These are phyloP conservation scores for Jatropha multifida DNA, from an alignment of 441 rosid species.

Conservation along the genomic window DNA sequence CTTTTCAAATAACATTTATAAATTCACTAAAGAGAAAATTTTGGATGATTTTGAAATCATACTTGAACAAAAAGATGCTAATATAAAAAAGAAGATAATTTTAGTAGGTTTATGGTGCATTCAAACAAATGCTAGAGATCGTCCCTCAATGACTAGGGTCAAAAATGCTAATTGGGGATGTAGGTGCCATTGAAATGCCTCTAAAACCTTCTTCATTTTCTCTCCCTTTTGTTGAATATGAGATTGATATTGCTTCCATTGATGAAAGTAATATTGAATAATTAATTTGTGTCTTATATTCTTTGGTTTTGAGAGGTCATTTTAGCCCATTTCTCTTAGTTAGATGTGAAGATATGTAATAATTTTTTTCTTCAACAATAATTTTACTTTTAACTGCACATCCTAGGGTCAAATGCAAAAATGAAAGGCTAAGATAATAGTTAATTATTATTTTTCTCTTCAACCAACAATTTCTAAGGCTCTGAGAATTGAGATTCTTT, in stretches of 20 bases:
- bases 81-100: slow-evolving; percentile 26
- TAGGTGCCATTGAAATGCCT: slow-evolving; percentile 35
- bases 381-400: too few relatives aligned
- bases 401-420: too few relatives aligned
- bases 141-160: slow-evolving; percentile 40
- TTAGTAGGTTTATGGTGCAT: slow-evolving; percentile 46
- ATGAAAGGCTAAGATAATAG: too few relatives aligned
- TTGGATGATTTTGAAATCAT: neutral
- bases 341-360: too few relatives aligned
- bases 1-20: slow-evolving; percentile 37
- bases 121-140: slow-evolving; percentile 36
- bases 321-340: too few relatives aligned
- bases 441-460: too few relatives aligned
- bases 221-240: neutral
- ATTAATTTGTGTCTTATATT: neutral
- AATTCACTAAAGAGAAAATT: slow-evolving; percentile 18
- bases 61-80: slow-evolving; percentile 8
- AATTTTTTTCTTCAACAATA: too few relatives aligned
- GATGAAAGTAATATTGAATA: slow-evolving; percentile 6
- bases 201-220: slow-evolving; percentile 33
- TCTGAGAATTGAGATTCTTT: too few relatives aligned
- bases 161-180: slow-evolving; percentile 33
- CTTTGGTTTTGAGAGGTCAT: too few relatives aligned
- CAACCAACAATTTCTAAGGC: too few relatives aligned
- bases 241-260: neutral